Conservation (phyloP, 2,329 filamentous ascomycete genomes). For the Cladosporium oxysporum region DNA sequence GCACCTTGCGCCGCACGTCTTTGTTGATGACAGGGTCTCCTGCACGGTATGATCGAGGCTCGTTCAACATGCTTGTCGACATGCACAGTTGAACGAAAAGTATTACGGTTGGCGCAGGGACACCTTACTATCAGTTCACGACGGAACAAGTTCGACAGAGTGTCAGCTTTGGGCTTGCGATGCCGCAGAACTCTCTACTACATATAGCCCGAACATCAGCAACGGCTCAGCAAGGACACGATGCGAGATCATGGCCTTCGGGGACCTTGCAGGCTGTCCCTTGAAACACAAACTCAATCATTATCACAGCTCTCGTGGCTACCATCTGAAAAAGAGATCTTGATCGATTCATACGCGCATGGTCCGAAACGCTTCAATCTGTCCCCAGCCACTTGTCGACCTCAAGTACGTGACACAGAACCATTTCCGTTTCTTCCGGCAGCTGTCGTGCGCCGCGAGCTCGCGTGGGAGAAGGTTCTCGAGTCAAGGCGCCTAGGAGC, state of each 20-base stretch:
- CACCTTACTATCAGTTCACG: too few relatives aligned
- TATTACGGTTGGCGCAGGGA: not conserved
- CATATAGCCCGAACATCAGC: not conserved
- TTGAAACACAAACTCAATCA: too few relatives aligned
- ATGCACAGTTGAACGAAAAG: not conserved
- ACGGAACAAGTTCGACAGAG: not conserved
- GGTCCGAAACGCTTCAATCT: not conserved
- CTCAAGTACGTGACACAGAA: not conserved
- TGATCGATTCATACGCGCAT: not conserved
- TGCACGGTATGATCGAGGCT: not conserved
- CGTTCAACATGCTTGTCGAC: not conserved
- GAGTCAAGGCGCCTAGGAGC: not conserved
- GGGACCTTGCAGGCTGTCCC: too few relatives aligned
- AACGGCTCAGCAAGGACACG: not conserved
- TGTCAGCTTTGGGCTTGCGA: not conserved
- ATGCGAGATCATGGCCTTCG: too few relatives aligned
- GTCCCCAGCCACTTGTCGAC: too few relatives aligned
- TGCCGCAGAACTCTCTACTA: not conserved
- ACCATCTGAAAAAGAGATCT: too few relatives aligned
- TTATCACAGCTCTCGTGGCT: too few relatives aligned
- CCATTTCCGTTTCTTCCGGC: not conserved
- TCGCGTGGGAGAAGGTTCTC: not conserved
- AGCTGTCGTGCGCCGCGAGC: too few relatives aligned
- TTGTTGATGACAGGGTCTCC: not conserved
- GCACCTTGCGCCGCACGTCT: not conserved